phyloP scores from a whole-genome alignment of 208 protist genomes.

The Crithidia brevicula region DNA sequence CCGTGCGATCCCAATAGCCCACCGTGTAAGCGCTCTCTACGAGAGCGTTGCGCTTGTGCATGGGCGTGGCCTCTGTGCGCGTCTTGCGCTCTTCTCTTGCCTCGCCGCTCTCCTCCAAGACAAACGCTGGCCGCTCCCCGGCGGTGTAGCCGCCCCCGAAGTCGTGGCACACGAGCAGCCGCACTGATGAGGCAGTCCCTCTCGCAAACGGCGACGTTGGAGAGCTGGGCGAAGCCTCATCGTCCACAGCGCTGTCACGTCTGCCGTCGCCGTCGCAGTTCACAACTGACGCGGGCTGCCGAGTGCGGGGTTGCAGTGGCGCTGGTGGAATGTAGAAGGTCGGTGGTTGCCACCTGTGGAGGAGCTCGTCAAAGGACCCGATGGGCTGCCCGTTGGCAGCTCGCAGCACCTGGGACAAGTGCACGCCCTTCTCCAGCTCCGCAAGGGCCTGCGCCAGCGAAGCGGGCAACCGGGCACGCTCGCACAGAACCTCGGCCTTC shows the following conservation, averaged over 20 bases:
- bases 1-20: conserved; percentile 70
- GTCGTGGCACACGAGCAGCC: conserved; percentile 85
- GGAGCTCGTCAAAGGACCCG: conserved; percentile 38
- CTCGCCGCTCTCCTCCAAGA: conserved; percentile 15
- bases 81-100: neutral
- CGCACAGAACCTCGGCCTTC: conserved; percentile 55
- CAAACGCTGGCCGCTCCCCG: conserved; percentile 46
- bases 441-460: conserved; percentile 15
- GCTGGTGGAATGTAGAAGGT: conserved; percentile 21
- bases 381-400: conserved; percentile 36
- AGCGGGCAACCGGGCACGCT: conserved; percentile 30
- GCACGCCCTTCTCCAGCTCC: conserved; percentile 22
- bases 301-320: conserved; percentile 11
- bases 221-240: no score
- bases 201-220: no score
- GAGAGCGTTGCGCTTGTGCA: neutral
- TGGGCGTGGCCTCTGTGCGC: neutral
- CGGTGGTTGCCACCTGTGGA: conserved; percentile 20
- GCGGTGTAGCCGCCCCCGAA: conserved; percentile 70
- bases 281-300: neutral
- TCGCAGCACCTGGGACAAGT: conserved; percentile 24
- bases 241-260: neutral
- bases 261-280: conserved; percentile 4
- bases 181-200: no score
- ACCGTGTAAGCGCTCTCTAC: conserved; percentile 61